Evolutionary conservation across 1,284 basidiomycete species (phyloP).

Genomic region (Schizophyllum amplum): DNA sequence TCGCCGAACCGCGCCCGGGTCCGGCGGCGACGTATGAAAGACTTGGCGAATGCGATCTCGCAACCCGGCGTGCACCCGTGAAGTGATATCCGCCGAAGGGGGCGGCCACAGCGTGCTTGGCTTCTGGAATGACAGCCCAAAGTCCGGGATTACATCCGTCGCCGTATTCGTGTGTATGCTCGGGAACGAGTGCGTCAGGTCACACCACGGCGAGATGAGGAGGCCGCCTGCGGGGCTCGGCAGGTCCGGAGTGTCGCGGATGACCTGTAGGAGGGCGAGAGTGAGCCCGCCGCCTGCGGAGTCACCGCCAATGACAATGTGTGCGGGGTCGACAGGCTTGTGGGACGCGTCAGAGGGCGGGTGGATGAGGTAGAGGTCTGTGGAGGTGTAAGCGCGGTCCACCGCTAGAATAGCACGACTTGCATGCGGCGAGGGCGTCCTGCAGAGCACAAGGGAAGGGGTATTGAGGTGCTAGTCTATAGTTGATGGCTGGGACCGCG

Average conservation of each 20-base stretch:
- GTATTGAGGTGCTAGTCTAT: constrained; percentile 88
- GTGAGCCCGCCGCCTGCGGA: constrained; percentile 91
- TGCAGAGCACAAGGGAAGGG: constrained; percentile 95
- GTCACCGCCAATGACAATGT: constrained; percentile 85
- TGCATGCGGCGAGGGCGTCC: constrained; percentile 80
- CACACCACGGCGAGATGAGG: constrained; percentile 87
- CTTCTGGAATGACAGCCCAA: constrained; percentile 69
- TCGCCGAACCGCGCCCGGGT: constrained; percentile 2
- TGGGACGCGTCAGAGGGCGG: constrained; percentile 69
- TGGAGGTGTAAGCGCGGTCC: constrained; percentile 1
- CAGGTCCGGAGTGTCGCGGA: constrained; percentile 73
- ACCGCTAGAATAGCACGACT: constrained; percentile 14
- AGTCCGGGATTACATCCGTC: constrained; percentile 70
- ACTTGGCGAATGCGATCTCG: constrained; percentile 56
- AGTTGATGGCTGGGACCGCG: constrained; percentile 65
- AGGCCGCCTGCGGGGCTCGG: constrained; percentile 82
- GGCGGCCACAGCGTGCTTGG: constrained; percentile 91
- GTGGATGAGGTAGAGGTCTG: constrained; percentile 46
- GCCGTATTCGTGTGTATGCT: constrained; percentile 81
- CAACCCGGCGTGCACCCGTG: constrained; percentile 53
- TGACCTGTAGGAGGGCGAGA: constrained; percentile 82
- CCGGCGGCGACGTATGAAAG: constrained; percentile 26
- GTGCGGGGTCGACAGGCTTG: constrained; percentile 70
- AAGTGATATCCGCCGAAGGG: constrained; percentile 67
- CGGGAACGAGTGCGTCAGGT: constrained; percentile 92